Conservation (phyloP, 768 basidiomycete species). For the Suillus spraguei region DNA sequence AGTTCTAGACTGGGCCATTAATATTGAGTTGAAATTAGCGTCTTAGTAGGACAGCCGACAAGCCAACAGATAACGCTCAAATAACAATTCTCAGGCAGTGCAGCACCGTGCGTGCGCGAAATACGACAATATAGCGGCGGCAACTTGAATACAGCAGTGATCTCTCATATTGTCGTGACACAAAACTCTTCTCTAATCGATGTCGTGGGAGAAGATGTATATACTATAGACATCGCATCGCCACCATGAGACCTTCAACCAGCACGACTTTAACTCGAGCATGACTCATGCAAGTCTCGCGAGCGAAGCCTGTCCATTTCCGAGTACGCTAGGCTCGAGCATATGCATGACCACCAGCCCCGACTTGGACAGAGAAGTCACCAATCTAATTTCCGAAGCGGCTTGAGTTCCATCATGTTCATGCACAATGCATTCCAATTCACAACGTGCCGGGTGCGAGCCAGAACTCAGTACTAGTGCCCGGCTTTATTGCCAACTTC, state of each 20-base stretch:
- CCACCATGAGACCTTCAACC: neutral
- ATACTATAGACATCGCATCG: neutral
- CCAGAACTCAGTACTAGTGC: neutral
- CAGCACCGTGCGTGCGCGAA: too few relatives aligned
- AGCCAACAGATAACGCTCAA: too few relatives aligned
- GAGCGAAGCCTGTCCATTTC: neutral
- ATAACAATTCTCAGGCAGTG: too few relatives aligned
- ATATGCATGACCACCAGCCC: too few relatives aligned
- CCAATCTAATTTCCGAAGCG: slow-evolving; percentile 1
- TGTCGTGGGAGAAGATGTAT: too few relatives aligned
- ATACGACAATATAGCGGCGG: too few relatives aligned
- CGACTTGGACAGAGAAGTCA: neutral
- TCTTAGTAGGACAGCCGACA: too few relatives aligned
- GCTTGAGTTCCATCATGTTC: neutral
- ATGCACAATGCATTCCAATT: slow-evolving; percentile 2
- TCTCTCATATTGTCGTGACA: too few relatives aligned
- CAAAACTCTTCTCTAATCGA: too few relatives aligned
- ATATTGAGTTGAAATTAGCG: too few relatives aligned
- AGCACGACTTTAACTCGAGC: neutral
- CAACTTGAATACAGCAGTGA: too few relatives aligned
- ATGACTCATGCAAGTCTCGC: neutral
- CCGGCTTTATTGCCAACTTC: neutral
- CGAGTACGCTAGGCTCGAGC: neutral
- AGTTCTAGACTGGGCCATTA: too few relatives aligned
- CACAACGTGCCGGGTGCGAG: neutral